phyloP scores from a whole-genome alignment of 441 rosid genomes.

The Euphorbia schlechtendalii region DNA sequence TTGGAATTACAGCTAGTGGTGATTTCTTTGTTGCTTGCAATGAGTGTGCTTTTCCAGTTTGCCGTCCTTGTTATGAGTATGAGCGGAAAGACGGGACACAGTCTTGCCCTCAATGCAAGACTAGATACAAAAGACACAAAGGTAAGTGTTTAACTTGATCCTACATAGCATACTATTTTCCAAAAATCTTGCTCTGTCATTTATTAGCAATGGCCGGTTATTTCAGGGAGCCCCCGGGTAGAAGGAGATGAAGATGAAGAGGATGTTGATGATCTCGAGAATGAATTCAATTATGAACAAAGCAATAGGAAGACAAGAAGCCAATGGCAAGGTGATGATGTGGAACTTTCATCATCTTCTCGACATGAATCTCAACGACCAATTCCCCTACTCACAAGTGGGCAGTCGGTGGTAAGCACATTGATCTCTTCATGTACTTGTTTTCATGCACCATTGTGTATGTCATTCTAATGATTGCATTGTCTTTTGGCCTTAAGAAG shows the following conservation, averaged over 20 bases:
- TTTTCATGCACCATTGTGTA: constrained; percentile 5
- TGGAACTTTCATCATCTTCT: constrained; percentile 73
- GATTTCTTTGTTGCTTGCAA: constrained; percentile 89
- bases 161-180: background rate
- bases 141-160: constrained; percentile 24
- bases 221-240: constrained; percentile 78
- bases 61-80: constrained; percentile 91
- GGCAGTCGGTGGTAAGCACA: constrained; percentile 65
- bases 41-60: constrained; percentile 95
- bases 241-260: constrained; percentile 96
- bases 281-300: constrained; percentile 74
- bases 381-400: constrained; percentile 85
- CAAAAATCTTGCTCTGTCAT: background rate
- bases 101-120: no score
- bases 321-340: constrained; percentile 77
- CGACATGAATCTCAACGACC: constrained; percentile 87
- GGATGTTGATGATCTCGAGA: constrained; percentile 86
- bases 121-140: constrained; percentile 80
- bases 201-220: constrained; percentile 9
- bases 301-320: constrained; percentile 51
- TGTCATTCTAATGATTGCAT: constrained; percentile 4
- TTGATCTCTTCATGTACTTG: constrained; percentile 9
- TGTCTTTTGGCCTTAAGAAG: background rate
- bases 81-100: constrained; percentile 95
- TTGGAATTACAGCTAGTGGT: constrained; percentile 49